Conservation (phyloP, 106 monocot genomes). For the Amphibolis antarctica region DNA sequence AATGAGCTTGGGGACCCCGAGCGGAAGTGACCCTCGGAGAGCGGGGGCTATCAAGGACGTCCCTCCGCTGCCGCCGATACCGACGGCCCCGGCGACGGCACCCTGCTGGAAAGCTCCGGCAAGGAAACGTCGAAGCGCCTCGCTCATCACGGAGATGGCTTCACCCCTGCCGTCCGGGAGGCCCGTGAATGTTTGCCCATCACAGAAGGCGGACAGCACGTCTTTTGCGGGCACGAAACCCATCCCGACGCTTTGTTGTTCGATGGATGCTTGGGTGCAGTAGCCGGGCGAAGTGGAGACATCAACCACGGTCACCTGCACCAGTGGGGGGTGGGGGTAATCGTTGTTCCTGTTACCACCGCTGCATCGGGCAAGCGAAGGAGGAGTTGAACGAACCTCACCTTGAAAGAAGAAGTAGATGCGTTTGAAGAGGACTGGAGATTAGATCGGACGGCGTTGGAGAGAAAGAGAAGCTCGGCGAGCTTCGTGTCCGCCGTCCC, state of each 20-base stretch:
- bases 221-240: slow-evolving; percentile 39
- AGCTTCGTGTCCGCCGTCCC: slow-evolving; percentile 90
- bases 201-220: slow-evolving; percentile 39
- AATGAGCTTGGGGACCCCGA: slow-evolving; percentile 68
- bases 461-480: slow-evolving; percentile 77
- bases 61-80: slow-evolving; percentile 85
- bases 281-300: slow-evolving; percentile 46
- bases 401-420: slow-evolving; percentile 30
- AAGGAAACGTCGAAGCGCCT: slow-evolving; percentile 48
- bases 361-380: not conserved
- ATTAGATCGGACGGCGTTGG: slow-evolving; percentile 33
- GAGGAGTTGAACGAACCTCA: slow-evolving; percentile 8
- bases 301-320: slow-evolving; percentile 64
- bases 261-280: not conserved
- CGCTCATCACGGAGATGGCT: slow-evolving; percentile 55
- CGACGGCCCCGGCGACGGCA: slow-evolving; percentile 46
- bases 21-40: slow-evolving; percentile 24
- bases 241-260: slow-evolving; percentile 13
- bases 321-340: too few relatives aligned
- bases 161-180: slow-evolving; percentile 73
- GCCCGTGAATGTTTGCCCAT: slow-evolving; percentile 1
- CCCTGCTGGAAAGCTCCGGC: slow-evolving; percentile 29
- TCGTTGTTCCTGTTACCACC: too few relatives aligned
- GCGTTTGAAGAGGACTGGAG: slow-evolving; percentile 35
- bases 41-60: slow-evolving; percentile 74